Evolutionary conservation across 2,329 filamentous ascomycete species (phyloP).

Genomic region (Scorias spongiosa): DNA sequence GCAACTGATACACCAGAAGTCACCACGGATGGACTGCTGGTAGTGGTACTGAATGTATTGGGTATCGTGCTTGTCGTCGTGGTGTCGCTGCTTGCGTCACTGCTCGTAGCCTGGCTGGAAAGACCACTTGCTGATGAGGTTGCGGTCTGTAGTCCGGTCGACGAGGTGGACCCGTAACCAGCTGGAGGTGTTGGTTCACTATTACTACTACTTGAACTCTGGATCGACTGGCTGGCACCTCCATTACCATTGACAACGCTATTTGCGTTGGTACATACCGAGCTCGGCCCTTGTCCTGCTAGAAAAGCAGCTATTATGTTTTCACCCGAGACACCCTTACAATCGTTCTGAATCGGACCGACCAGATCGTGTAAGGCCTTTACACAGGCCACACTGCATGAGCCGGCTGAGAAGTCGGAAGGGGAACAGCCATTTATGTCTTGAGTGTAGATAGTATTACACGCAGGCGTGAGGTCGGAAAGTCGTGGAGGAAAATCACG

Average conservation of each 20-base stretch:
- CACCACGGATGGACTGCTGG: conserved; percentile 1
- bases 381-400: conserved; percentile 25
- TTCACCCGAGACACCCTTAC: conserved; percentile 21
- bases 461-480: conserved; percentile 23
- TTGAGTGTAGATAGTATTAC: conserved; percentile 26
- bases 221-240: conserved; percentile 3
- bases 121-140: too few species aligned
- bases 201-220: conserved; percentile 2
- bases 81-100: conserved; percentile 3
- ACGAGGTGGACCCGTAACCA: too few species aligned
- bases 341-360: neutral
- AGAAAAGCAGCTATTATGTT: conserved; percentile 30
- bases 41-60: too few species aligned
- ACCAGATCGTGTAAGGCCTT: conserved; percentile 19
- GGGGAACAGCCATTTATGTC: conserved; percentile 25
- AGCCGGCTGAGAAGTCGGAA: conserved; percentile 22
- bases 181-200: too few species aligned
- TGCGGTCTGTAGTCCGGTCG: too few species aligned
- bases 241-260: conserved; percentile 4
- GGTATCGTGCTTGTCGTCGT: too few species aligned
- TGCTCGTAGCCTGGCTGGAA: conserved; percentile 4
- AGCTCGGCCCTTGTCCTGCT: conserved; percentile 21
- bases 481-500: conserved; percentile 29
- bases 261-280: conserved; percentile 24
- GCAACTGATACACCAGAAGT: conserved; percentile 4